These are phyloP conservation scores for Rhizomucor pusillus DNA, from an alignment of 371 early-diverging fungal species.

Conservation along the genomic window DNA sequence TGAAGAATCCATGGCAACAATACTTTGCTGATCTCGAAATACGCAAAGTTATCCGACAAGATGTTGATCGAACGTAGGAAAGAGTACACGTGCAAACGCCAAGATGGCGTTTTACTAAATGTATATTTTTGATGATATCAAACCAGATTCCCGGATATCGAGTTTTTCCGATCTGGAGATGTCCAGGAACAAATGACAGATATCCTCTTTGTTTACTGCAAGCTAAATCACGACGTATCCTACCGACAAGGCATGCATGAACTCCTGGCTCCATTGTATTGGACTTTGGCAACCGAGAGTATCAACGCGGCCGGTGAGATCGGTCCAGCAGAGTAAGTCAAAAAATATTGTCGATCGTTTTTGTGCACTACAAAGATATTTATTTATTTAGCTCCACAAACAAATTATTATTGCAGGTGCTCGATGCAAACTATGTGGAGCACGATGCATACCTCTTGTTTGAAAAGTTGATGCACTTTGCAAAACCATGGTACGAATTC, in stretches of 20 bases:
- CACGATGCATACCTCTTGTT: constrained; percentile 87
- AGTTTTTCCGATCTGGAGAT: constrained; percentile 65
- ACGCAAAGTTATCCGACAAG: constrained; percentile 79
- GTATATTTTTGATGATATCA: not conserved
- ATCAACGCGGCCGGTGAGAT: constrained; percentile 1
- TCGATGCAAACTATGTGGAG: constrained; percentile 62
- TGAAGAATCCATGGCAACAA: constrained; percentile 94
- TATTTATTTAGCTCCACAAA: constrained; percentile 27
- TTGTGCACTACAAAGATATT: no score
- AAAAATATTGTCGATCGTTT: no score
- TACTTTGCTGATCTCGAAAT: constrained; percentile 87
- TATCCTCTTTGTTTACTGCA: constrained; percentile 89
- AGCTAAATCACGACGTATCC: constrained; percentile 79
- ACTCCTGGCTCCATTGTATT: constrained; percentile 80
- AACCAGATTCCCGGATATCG: constrained; percentile 81
- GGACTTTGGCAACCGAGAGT: constrained; percentile 70
- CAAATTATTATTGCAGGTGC: constrained; percentile 29
- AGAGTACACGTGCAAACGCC: not conserved
- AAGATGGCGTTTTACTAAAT: no score
- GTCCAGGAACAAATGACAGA: constrained; percentile 76
- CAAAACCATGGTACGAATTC: constrained; percentile 84
- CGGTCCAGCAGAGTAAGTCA: constrained; percentile 24
- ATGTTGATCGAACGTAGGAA: constrained; percentile 89
- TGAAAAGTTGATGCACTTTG: constrained; percentile 76
- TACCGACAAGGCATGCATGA: constrained; percentile 99